Conservation (phyloP, 331 rosid genomes). For the Malus hybrid region DNA sequence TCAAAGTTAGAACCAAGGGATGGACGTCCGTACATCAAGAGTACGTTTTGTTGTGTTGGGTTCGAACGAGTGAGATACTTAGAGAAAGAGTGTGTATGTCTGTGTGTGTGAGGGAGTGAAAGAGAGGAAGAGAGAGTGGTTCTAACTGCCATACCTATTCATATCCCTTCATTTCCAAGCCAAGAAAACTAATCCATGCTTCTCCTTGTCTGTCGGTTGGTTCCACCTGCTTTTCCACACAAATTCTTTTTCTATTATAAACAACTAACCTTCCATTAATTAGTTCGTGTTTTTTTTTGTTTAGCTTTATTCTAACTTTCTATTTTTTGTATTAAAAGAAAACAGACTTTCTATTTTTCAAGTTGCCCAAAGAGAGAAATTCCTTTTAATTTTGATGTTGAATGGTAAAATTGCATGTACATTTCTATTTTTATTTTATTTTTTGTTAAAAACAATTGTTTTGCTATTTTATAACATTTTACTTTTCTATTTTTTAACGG, state of each 20-base stretch:
- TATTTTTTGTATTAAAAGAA: not conserved
- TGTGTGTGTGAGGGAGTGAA: slow-evolving; percentile 19
- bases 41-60: not conserved
- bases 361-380: not conserved
- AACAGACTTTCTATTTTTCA: not conserved
- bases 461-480: not conserved
- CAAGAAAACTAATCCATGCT: slow-evolving; percentile 48
- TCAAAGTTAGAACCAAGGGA: slow-evolving; percentile 26
- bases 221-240: slow-evolving; percentile 32
- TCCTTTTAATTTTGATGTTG: not conserved
- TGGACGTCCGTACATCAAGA: slow-evolving; percentile 28
- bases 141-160: slow-evolving; percentile 45
- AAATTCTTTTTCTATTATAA: not conserved
- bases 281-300: not conserved
- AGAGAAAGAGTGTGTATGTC: not conserved
- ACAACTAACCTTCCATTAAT: not conserved
- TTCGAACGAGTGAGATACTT: slow-evolving; percentile 14
- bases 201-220: slow-evolving; percentile 60
- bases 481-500: not conserved
- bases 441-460: too few relatives aligned
- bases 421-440: not conserved
- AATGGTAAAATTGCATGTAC: not conserved
- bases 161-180: slow-evolving; percentile 64
- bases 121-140: slow-evolving; percentile 32
- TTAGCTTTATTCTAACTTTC: not conserved